Conservation (phyloP, 23 red algal genomes). For the Pyropia yezoensis region DNA sequence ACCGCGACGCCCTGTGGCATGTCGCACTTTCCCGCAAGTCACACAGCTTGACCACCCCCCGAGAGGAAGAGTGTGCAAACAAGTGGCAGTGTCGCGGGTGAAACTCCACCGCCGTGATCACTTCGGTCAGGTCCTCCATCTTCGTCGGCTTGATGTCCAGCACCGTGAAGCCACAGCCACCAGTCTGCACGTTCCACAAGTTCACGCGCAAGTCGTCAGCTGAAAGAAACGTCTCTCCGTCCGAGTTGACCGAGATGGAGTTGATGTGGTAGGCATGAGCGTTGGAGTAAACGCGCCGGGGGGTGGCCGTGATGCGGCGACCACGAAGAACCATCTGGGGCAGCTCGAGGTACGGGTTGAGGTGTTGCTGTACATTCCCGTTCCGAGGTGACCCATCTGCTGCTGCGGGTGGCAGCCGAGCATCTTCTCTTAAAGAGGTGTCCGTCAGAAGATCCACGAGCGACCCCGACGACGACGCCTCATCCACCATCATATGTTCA, state of each 20-base stretch:
- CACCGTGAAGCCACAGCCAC: conserved; percentile 67
- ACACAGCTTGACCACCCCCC: conserved; percentile 71
- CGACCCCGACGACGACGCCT: too few relatives aligned
- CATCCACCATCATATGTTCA: too few relatives aligned
- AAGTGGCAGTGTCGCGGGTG: conserved; percentile 89
- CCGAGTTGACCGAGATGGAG: conserved; percentile 79
- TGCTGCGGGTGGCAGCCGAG: not conserved
- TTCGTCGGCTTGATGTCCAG: conserved; percentile 92
- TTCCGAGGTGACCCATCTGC: conserved; percentile 1
- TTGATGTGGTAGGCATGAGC: conserved; percentile 98
- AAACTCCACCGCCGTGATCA: conserved; percentile 79
- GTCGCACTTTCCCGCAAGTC: conserved; percentile 67
- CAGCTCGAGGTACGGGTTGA: conserved; percentile 11
- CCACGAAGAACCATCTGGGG: conserved; percentile 26
- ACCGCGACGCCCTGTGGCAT: conserved; percentile 41
- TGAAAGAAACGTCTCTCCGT: conserved; percentile 93
- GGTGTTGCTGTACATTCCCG: conserved; percentile 5
- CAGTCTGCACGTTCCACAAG: conserved; percentile 72
- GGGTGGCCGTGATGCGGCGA: conserved; percentile 49
- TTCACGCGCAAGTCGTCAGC: conserved; percentile 92
- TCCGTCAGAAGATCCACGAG: too few relatives aligned
- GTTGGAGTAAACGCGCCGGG: conserved; percentile 50
- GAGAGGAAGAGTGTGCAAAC: conserved; percentile 68
- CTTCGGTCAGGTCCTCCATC: conserved; percentile 94
- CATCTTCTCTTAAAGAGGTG: not conserved